Evolutionary conservation across 805 yeast genomes (phyloP).

Genomic region (Saccharomycopsis fibuligera): DNA sequence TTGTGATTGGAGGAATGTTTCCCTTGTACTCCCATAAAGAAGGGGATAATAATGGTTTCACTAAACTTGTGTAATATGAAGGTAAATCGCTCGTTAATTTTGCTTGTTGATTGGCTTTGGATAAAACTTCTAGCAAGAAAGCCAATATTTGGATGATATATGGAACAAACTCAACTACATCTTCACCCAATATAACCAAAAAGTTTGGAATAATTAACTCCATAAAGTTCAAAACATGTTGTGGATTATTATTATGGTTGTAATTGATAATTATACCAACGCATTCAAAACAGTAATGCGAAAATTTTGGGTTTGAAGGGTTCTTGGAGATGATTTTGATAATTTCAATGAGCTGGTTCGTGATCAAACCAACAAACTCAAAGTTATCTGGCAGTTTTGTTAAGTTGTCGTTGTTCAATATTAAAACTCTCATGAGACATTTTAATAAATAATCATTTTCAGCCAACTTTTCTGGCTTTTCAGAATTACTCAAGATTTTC

Average conservation of each 20-base stretch:
- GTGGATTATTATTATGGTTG: slow-evolving; percentile 29
- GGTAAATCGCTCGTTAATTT: slow-evolving; percentile 44
- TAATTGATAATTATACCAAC: slow-evolving; percentile 68
- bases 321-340: slow-evolving; percentile 69
- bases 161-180: slow-evolving; percentile 91
- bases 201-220: slow-evolving; percentile 58
- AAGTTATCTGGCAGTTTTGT: slow-evolving; percentile 30
- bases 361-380: slow-evolving; percentile 23
- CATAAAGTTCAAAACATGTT: slow-evolving; percentile 37
- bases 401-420: slow-evolving; percentile 54
- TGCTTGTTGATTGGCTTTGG: slow-evolving; percentile 25
- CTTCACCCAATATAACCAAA: slow-evolving; percentile 63
- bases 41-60: slow-evolving; percentile 85
- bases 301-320: slow-evolving; percentile 92
- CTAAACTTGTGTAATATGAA: slow-evolving; percentile 52
- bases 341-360: slow-evolving; percentile 64
- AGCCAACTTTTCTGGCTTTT: slow-evolving; percentile 80
- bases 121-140: slow-evolving; percentile 59
- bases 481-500: slow-evolving; percentile 52
- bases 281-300: slow-evolving; percentile 87
- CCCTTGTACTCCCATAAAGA: slow-evolving; percentile 89
- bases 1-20: slow-evolving; percentile 86
- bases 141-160: slow-evolving; percentile 89
- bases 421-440: slow-evolving; percentile 74
- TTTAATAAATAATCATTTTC: slow-evolving; percentile 94